Evolutionary conservation across 805 yeast genomes (phyloP), one percentile per base, ranked within the genome.

Genomic region (Metschnikowia cubensis): DNA sequence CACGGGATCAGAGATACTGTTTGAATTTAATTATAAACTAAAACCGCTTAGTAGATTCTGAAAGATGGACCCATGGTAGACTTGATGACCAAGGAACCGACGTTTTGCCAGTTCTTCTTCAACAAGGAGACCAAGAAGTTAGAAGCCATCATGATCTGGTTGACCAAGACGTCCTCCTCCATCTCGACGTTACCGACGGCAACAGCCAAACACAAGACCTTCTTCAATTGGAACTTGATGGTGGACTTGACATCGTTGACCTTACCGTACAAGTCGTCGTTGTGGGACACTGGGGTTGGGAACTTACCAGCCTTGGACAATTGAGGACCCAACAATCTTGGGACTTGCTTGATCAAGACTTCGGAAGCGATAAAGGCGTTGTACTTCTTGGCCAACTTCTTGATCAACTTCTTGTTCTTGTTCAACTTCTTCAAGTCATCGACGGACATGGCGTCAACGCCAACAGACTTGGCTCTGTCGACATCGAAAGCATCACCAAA

Each of bases 51-150:
- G 94, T 94, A 94, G 77, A 94, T 85, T 87, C 98, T 91, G 95
- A 85, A 89, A 75, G 98, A 87, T 76, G 98, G 99, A 82, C 99
- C 99, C 99, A 94, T 94, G 79, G 98, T 84, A 60, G 97, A 89
- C 84, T 94, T 94, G 83, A 94, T 86, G 74, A 91, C 97, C 78
- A 94, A 82, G 73, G 99, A 94, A 71, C 99, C 99, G 74, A 94
- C 97, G 81, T 94, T 94, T 85, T 94, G 99, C 99, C 99, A 94
- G 96, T 94, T 89, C 92, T 94, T 94, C 96, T 94, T 94, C 78
- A 94, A 85, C 79, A 94, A 82, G 64, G 99, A 94, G 66, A 94
- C 99, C 77, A 94, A 87, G 86, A 94, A 94, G 96, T 94, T 94
- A 66, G 96, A 83, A 66, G 99, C 83, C 94, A 94, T 84, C 89